phyloP scores from a whole-genome alignment of 1,139 yeast species.

The Pichia kudriavzevii region DNA sequence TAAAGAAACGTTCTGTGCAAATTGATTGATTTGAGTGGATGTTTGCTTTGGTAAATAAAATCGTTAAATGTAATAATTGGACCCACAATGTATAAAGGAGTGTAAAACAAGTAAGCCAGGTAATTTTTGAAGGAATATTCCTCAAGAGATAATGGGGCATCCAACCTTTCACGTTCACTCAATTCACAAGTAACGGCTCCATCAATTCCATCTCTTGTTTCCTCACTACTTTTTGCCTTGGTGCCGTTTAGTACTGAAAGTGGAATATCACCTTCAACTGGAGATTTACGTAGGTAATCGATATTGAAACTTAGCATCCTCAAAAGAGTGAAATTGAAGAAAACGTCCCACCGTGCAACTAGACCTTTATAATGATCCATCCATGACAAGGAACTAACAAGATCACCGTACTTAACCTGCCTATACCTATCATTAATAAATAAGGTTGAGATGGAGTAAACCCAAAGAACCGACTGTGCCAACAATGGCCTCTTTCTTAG shows the following conservation, averaged over 20 bases:
- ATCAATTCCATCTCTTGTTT: slow-evolving; percentile 19
- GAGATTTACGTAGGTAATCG: slow-evolving; percentile 49
- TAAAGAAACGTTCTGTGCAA: slow-evolving; percentile 50
- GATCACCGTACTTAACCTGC: slow-evolving; percentile 41
- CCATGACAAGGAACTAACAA: slow-evolving; percentile 32
- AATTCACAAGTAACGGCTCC: slow-evolving; percentile 22
- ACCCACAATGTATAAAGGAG: slow-evolving; percentile 92
- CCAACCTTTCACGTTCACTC: slow-evolving; percentile 62
- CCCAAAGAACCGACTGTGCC: slow-evolving; percentile 51
- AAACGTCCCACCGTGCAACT: slow-evolving; percentile 90
- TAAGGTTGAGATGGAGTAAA: slow-evolving; percentile 64
- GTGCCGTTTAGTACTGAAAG: background rate
- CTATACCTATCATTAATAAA: slow-evolving; percentile 70
- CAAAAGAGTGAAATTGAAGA: slow-evolving; percentile 80
- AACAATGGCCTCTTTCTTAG: slow-evolving; percentile 24
- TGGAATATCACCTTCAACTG: slow-evolving; percentile 16
- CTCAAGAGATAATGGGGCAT: slow-evolving; percentile 49
- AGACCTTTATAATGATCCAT: slow-evolving; percentile 68
- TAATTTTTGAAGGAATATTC: slow-evolving; percentile 62
- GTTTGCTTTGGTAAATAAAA: slow-evolving; percentile 63
- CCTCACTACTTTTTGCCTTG: slow-evolving; percentile 18
- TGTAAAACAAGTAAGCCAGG: slow-evolving; percentile 68
- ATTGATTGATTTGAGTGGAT: slow-evolving; percentile 45
- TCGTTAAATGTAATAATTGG: slow-evolving; percentile 93
- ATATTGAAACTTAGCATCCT: slow-evolving; percentile 77